Evolutionary conservation across 83 land plant genomes (phyloP).

Genomic region (Larix sibirica): DNA sequence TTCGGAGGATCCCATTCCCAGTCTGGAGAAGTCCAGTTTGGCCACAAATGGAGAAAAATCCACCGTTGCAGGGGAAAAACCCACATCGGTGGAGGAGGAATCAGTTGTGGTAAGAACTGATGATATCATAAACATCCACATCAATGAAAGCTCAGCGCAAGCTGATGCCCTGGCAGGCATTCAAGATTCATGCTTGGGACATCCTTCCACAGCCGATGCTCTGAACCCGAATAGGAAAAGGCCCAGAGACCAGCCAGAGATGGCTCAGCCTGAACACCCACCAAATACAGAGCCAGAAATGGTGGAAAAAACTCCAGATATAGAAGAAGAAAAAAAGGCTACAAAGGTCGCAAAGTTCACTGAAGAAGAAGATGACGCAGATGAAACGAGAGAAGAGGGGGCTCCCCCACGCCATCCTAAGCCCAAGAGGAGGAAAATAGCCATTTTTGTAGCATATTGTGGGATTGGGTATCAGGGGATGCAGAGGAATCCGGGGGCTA

Average conservation of each 20-base stretch:
- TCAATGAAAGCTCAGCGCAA: not conserved
- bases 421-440: constrained; percentile 85
- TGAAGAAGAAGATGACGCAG: not conserved
- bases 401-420: constrained; percentile 7
- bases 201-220: not conserved
- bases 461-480: constrained; percentile 96
- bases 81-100: not conserved
- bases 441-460: constrained; percentile 85
- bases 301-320: not conserved
- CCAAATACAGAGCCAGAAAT: too few relatives aligned
- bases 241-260: not conserved
- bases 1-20: not conserved
- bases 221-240: not conserved
- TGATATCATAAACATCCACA: not conserved
- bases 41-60: not conserved
- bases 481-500: constrained; percentile 95
- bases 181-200: too few relatives aligned
- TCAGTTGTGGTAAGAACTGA: too few relatives aligned
- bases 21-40: not conserved
- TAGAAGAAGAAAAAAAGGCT: constrained; percentile 5
- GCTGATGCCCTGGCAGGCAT: too few relatives aligned
- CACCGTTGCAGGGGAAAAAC: not conserved
- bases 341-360: not conserved
- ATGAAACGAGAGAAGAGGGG: not conserved
- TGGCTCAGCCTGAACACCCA: not conserved